Conservation (phyloP, 2,329 filamentous ascomycete species). For the Alternaria rosae region DNA sequence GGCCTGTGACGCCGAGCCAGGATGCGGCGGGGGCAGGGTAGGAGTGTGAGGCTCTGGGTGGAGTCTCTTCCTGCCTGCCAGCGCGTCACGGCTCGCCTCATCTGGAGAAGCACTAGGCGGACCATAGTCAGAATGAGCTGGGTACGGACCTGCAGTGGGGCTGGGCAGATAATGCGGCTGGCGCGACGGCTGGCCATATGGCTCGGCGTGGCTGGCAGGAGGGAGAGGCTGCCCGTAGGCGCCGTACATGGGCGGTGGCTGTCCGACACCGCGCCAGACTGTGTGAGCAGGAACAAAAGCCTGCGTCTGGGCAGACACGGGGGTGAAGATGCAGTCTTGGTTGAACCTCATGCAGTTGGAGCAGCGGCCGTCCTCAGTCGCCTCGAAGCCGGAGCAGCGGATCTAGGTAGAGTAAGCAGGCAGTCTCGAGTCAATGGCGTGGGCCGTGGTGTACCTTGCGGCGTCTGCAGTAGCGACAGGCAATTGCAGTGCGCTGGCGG, state of each 20-base stretch:
- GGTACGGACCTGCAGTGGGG: slow-evolving; percentile 55
- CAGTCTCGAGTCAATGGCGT: neutral
- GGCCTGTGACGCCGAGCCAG: slow-evolving; percentile 52
- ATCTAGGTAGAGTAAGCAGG: slow-evolving; percentile 61
- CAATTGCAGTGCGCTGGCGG: slow-evolving; percentile 67
- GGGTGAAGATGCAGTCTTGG: slow-evolving; percentile 79
- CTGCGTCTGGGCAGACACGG: slow-evolving; percentile 75
- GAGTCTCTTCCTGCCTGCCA: slow-evolving; percentile 56
- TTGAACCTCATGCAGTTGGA: slow-evolving; percentile 77
- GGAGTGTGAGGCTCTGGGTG: slow-evolving; percentile 60
- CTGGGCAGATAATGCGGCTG: slow-evolving; percentile 55
- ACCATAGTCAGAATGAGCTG: slow-evolving; percentile 45
- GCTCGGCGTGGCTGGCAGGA: slow-evolving; percentile 44
- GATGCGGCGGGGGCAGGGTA: slow-evolving; percentile 58
- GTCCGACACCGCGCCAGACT: slow-evolving; percentile 60
- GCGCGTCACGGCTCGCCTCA: slow-evolving; percentile 49
- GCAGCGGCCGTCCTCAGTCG: slow-evolving; percentile 74
- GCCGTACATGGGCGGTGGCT: slow-evolving; percentile 60
- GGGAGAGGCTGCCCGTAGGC: slow-evolving; percentile 60
- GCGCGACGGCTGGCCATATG: slow-evolving; percentile 48
- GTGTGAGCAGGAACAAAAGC: slow-evolving; percentile 77
- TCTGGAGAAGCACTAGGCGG: slow-evolving; percentile 46
- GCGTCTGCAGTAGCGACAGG: slow-evolving; percentile 66
- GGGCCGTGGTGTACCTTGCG: slow-evolving; percentile 58
- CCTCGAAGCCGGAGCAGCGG: slow-evolving; percentile 77